Evolutionary conservation across 768 basidiomycete genomes (phyloP), one percentile per base, ranked within the genome.

Genomic region (Rhizopogon roseolus): DNA sequence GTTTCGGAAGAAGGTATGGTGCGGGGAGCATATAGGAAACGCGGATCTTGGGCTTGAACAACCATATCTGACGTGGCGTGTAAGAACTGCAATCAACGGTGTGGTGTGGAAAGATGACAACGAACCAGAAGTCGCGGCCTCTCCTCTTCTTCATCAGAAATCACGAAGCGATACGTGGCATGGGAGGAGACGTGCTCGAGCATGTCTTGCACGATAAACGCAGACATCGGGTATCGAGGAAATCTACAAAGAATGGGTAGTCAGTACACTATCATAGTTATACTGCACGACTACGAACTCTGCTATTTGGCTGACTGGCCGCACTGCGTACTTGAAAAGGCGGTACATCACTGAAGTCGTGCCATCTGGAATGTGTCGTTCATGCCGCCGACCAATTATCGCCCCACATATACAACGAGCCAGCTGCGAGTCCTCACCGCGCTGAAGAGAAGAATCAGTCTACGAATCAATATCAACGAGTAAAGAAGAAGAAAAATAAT

Each of bases 191-290:
- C 88, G 50, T 90, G 86, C 64, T 96, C 96, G 28, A 81, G 79
- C 90, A 98, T 90, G 62, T 97, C 93, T 56, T 92, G 84, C 11
- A 93, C 81, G 29, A 98, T 80, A 69, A 91, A 96, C n/a, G 91
- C 89, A 2, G 90, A 90, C 27, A 95, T 73, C 0, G 91, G 90
- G 27, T 79, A 69, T 50, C 69, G 68, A 3, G 69, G 62, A 0
- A 67, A 65, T 48, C 78, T 77, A 53, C 36, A 56, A 19, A 34
- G 29, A 2, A 36, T 3, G 11, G 6, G n/a, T 3, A 17, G 25
- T 60, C 38, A 22, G 29, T 54, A 49, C 14, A 6, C 19, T 36
- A 4, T 3, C 36, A n/a, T 36, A 22, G 29, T 44, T 34, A 49
- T 42, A 45, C 34, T n/a, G 50, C n/a, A 41, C 28, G 25, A 43